These are phyloP conservation scores for Abrus precatorius DNA, from an alignment of 306 rosid genomes.

Conservation along the genomic window DNA sequence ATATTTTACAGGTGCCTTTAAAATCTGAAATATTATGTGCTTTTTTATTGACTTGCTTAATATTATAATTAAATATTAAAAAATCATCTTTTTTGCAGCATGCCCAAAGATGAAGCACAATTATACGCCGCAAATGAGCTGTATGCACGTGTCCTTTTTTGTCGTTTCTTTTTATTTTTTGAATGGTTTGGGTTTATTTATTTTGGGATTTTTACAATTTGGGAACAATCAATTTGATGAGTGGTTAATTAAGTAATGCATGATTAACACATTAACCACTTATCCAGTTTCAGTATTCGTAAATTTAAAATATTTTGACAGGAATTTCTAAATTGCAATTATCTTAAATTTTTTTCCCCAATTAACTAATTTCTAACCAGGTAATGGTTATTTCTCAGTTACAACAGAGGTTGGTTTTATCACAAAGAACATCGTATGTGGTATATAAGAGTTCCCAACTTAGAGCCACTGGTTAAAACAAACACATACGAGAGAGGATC, in stretches of 20 bases:
- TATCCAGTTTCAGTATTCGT: background rate
- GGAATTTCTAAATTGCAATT: constrained; percentile 5
- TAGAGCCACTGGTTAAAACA: constrained; percentile 89
- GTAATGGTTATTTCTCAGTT: constrained; percentile 56
- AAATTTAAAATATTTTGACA: background rate
- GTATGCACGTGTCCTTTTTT: constrained; percentile 61
- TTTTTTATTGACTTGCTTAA: background rate
- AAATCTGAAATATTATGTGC: constrained; percentile 22
- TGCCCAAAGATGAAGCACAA: constrained; percentile 99
- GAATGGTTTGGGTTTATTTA: constrained; percentile 17
- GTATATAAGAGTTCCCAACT: constrained; percentile 74
- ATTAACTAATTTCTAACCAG: constrained; percentile 30
- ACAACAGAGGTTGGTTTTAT: constrained; percentile 88
- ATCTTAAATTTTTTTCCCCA: background rate
- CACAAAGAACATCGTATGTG: constrained; percentile 87
- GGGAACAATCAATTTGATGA: background rate
- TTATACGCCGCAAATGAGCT: constrained; percentile 87
- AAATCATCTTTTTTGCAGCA: constrained; percentile 60
- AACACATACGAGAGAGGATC: constrained; percentile 85
- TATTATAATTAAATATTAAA: constrained; percentile 10
- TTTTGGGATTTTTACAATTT: constrained; percentile 10
- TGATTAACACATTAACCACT: constrained; percentile 26
- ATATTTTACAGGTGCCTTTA: constrained; percentile 88
- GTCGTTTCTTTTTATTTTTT: constrained; percentile 11
- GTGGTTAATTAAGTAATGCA: constrained; percentile 15